A percentile compares a stretch with the other conserved stretches of the same genome.
Conservation (phyloP, 768 basidiomycete genomes). For the Gautieria morchelliformis region DNA sequence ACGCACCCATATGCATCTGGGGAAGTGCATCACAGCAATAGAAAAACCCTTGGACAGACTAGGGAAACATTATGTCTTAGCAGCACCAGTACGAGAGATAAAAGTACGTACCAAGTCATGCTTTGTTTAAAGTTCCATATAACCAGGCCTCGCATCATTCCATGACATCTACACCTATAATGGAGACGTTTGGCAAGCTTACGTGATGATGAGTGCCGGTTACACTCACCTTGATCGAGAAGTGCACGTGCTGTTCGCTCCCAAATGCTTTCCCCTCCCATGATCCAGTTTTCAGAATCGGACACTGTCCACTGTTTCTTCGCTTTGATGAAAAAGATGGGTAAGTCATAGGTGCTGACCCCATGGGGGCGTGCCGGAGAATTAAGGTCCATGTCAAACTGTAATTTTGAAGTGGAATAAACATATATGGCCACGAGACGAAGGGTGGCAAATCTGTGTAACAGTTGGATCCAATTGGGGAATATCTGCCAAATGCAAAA, state of each 20-base stretch:
- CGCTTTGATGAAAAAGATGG: background rate
- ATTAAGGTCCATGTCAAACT: background rate
- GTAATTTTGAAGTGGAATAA: background rate
- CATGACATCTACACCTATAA: too few species aligned
- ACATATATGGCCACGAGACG: background rate
- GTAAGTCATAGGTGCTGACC: background rate
- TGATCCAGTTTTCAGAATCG: background rate
- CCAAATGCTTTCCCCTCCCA: background rate
- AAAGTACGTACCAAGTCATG: too few species aligned
- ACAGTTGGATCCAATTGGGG: background rate
- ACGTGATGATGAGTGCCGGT: too few species aligned
- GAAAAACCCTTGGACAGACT: too few species aligned
- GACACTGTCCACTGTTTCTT: background rate
- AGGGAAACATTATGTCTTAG: too few species aligned
- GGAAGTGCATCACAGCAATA: too few species aligned
- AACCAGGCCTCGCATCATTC: too few species aligned
- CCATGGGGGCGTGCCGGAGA: background rate
- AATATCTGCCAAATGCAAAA: background rate
- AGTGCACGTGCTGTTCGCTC: background rate
- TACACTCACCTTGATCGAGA: too few species aligned
- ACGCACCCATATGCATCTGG: too few species aligned
- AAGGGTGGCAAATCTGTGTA: background rate
- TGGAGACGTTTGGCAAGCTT: too few species aligned
- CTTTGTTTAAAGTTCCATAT: too few species aligned
- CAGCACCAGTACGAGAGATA: too few species aligned